Base-by-base conservation (phyloP, 1,284 basidiomycete genomes). In the Volvariella volvacea region DNA sequence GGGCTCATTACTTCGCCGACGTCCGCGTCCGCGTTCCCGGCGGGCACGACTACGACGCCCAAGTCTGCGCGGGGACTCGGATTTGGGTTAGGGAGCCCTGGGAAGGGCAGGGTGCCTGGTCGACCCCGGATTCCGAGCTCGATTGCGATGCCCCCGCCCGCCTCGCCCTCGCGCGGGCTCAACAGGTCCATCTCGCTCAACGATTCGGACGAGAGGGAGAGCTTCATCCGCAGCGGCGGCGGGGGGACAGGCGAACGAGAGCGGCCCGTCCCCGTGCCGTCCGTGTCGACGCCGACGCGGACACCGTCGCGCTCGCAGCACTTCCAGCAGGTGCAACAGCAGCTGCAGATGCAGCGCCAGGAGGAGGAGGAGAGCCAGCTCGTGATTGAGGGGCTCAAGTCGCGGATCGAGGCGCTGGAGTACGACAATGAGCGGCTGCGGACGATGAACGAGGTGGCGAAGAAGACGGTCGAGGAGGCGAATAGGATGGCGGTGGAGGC, bases 81-180 rank as follows among this genome's bases (percentile, higher is more conserved):
- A 6, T 28, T 28, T 12, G 25, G 25, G 25, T 6, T 28, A 28
- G 34, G n/a, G 34, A 36, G 34, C 15, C 34, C 34, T 8, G 34
- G 34, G n/a, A 36, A 36, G 34, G n/a, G n/a, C 6, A 36, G 19
- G 34, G 15, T 36, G 19, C n/a, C 34, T 15, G 19, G n/a, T n/a
- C 74, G 80, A 31, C 68, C 74, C 10, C 71, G 84, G 38, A 58
- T 87, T 48, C 82, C 84, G n/a, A 86, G 83, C 53, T 67, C 74
- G n/a, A 60, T 84, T 25, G 79, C 81, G 2, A 88, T 88, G 83
- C 86, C 85, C 2, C 86, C 86, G 2, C 86, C 86, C 12, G 67
- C 78, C 0, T 83, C 82, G 10, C 83, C 83, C 14, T 60, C 67
- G 39, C 52, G 53, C 15, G 47, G 53, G n/a, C 9, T 15, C 12